Evolutionary conservation across 2,329 filamentous ascomycete genomes (phyloP).

Genomic region (Botryotinia narcissicola): DNA sequence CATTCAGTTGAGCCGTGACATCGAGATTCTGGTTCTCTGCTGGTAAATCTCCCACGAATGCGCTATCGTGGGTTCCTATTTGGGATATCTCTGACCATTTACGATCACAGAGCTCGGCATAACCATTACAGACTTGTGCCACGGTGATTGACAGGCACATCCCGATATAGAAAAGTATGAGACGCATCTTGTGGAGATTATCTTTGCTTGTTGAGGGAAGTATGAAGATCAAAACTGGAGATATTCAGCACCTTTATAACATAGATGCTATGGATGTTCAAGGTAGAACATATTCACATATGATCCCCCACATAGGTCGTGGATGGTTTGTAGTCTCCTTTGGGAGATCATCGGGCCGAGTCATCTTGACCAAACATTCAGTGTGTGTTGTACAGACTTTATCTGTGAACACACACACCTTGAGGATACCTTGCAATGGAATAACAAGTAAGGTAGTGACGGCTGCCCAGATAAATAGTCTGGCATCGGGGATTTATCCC

Average conservation of each 20-base stretch:
- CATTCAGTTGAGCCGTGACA: slow-evolving; percentile 57
- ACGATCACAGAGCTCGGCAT: slow-evolving; percentile 66
- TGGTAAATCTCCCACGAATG: slow-evolving; percentile 36
- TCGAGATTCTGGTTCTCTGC: slow-evolving; percentile 56
- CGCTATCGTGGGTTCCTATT: slow-evolving; percentile 66
- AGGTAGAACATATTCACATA: not conserved
- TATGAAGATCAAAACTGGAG: not conserved
- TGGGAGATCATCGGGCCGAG: slow-evolving; percentile 8
- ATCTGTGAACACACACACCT: not conserved
- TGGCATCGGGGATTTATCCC: not conserved
- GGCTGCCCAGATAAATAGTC: not conserved
- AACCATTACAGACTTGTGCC: slow-evolving; percentile 58
- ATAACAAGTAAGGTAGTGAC: not conserved
- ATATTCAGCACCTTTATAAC: slow-evolving; percentile 1
- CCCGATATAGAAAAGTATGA: not conserved
- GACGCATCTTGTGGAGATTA: slow-evolving; percentile 4
- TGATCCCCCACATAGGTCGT: not conserved
- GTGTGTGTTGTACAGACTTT: not conserved
- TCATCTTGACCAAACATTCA: not conserved
- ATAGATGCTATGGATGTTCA: not conserved
- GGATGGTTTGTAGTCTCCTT: slow-evolving; percentile 2
- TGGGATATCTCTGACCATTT: slow-evolving; percentile 75
- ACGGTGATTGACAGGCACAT: not conserved
- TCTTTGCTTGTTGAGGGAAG: not conserved
- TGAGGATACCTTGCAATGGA: not conserved